Evolutionary conservation across 768 basidiomycete species (phyloP), one percentile per base, ranked within the genome.

Genomic region (Pleurotus platypus): DNA sequence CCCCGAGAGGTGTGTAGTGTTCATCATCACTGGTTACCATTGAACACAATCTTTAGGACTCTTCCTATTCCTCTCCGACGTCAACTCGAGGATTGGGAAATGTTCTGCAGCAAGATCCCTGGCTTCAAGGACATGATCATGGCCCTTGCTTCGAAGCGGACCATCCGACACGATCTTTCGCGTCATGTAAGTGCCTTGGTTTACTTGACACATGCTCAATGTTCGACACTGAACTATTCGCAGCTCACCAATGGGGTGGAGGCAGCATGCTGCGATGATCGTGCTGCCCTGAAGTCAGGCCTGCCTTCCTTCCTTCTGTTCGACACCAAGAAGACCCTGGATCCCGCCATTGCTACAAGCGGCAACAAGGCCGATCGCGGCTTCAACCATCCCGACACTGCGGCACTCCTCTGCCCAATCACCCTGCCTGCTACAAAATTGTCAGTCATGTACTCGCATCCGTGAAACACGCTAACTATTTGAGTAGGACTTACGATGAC

Each of bases 281-380:
- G 15, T 5, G 42, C 42, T 5, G 42, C 42, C 4, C 4, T 43
- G 15, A 43, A 43, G 4, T 15, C 15, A 1, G 11, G 18, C 15
- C 15, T 43, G 1, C 27, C 27, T 43, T 5, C 42, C 42, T 15
- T 15, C 11, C 4, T 43, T 43, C 15, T 43, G 2, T 12, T 2
- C 4, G 15, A 43, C 11, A 43, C 42, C 15, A 15, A 20, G 18
- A 20, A 43, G 15, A 20, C 18, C 4, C 5, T 43, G 42, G 42
- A 43, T 43, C 42, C 42, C 42, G 15, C 42, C 42, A 43, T 43
- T 20, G 15, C 42, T 43, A 15, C 42, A 43, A 49, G 18, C 8
- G 57, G 30, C 11, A 12, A 20, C 16, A 64, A 64, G 43, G 4
- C 13, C 1, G 47, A 57, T 24, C 59, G 57, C n/a, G 63, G 61